Conservation (phyloP, 768 basidiomycete genomes). For the Strobilomyces echinocephalus region DNA sequence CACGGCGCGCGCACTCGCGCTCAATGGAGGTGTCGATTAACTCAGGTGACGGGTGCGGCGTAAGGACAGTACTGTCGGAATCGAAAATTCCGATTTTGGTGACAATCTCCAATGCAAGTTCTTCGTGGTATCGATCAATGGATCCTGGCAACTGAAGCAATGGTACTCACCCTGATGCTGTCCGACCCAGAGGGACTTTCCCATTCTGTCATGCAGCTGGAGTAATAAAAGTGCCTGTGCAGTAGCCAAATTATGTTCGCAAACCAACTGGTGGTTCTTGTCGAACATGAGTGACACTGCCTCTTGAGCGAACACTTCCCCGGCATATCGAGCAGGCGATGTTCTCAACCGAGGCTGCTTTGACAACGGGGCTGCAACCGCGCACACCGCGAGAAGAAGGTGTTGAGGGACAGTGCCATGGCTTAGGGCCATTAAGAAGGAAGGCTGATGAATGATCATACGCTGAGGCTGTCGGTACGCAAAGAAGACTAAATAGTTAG, state of each 20-base stretch:
- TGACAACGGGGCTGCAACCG: conserved; percentile 72
- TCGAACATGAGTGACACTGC: conserved; percentile 71
- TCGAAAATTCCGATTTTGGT: conserved; percentile 62
- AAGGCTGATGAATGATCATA: conserved; percentile 73
- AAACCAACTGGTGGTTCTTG: conserved; percentile 52
- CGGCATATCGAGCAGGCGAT: conserved; percentile 50
- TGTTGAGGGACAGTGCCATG: conserved; percentile 64
- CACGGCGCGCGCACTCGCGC: conserved; percentile 73
- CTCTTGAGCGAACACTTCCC: conserved; percentile 50
- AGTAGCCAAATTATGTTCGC: conserved; percentile 61
- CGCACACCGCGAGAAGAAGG: conserved; percentile 70
- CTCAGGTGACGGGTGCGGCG: conserved; percentile 54
- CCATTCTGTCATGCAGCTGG: conserved; percentile 57
- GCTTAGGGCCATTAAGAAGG: conserved; percentile 62
- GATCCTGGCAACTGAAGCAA: not conserved
- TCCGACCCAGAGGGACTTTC: conserved; percentile 32
- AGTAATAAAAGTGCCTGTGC: conserved; percentile 75
- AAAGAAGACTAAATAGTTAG: conserved; percentile 59
- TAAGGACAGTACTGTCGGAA: conserved; percentile 56
- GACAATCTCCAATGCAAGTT: conserved; percentile 58
- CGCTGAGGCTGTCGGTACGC: conserved; percentile 76
- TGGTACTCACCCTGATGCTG: conserved; percentile 29
- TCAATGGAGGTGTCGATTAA: conserved; percentile 61
- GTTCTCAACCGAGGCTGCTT: conserved; percentile 60
- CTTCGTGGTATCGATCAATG: conserved; percentile 36